phyloP scores from a whole-genome alignment of 2,329 filamentous ascomycete genomes.

The Pestalotiopsis sp. region DNA sequence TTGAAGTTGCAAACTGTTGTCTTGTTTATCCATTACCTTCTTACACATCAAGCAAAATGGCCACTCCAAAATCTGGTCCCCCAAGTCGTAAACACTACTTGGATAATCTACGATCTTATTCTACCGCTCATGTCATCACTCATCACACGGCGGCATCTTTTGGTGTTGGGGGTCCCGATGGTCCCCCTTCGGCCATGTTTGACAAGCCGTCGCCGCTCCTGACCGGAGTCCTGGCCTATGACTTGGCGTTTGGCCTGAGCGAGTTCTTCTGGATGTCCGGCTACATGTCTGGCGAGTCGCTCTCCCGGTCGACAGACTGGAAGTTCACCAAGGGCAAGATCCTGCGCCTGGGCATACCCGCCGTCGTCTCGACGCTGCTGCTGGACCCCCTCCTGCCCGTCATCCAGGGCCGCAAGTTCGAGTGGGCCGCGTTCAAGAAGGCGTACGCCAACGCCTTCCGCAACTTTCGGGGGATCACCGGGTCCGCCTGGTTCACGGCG shows the following conservation, averaged over 20 bases:
- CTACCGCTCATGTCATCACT: constrained; percentile 11
- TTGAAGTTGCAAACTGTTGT: neutral
- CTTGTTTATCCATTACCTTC: neutral
- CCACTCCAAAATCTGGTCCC: neutral
- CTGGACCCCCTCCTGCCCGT: neutral
- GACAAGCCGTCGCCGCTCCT: constrained; percentile 10
- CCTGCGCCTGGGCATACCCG: neutral
- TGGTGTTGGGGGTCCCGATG: constrained; percentile 8
- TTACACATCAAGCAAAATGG: neutral
- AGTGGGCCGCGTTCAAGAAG: constrained; percentile 1
- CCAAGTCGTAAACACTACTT: constrained; percentile 4
- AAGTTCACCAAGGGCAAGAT: constrained; percentile 11
- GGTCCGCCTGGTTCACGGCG: constrained; percentile 10
- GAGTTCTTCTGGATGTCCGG: constrained; percentile 14
- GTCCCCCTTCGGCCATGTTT: constrained; percentile 7
- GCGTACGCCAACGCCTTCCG: constrained; percentile 5
- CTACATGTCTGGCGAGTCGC: constrained; percentile 5
- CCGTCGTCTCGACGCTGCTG: constrained; percentile 5
- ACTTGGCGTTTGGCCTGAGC: constrained; percentile 9
- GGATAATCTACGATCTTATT: constrained; percentile 7
- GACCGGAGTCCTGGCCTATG: neutral
- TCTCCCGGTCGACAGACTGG: neutral
- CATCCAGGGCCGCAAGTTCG: neutral
- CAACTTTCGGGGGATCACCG: constrained; percentile 11
- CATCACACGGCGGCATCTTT: constrained; percentile 13